phyloP scores from a whole-genome alignment of 306 rosid genomes.

The Rosa rugosa region DNA sequence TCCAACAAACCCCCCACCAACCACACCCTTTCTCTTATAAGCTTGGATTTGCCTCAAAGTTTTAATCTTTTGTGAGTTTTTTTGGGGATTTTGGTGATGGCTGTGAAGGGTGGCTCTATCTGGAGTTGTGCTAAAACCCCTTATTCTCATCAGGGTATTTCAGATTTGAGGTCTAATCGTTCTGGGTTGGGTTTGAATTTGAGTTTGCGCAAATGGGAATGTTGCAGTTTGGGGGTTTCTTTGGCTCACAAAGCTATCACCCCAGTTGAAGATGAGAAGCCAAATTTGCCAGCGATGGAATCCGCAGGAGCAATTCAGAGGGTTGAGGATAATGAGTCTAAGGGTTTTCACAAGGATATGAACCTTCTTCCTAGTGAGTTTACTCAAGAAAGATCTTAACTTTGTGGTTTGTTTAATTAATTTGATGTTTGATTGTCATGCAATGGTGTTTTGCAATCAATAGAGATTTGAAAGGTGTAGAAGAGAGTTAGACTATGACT shows the following conservation, averaged over 20 bases:
- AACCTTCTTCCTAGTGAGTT: conserved; percentile 80
- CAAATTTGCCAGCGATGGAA: conserved; percentile 28
- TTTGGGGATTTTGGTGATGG: conserved; percentile 42
- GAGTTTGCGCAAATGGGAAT: conserved; percentile 54
- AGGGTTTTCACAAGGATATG: conserved; percentile 56
- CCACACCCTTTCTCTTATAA: conserved; percentile 30
- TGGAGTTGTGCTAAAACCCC: conserved; percentile 38
- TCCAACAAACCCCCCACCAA: conserved; percentile 46
- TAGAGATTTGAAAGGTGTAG: conserved; percentile 12
- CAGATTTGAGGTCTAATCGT: conserved; percentile 33
- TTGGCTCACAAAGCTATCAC: conserved; percentile 58
- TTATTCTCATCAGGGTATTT: conserved; percentile 31
- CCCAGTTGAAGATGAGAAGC: conserved; percentile 71
- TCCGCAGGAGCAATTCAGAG: conserved; percentile 34
- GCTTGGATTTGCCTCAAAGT: conserved; percentile 24
- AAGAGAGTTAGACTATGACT: not conserved
- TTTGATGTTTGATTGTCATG: conserved; percentile 5
- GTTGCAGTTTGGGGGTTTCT: conserved; percentile 34
- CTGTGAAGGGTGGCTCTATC: conserved; percentile 43
- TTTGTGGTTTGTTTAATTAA: not conserved
- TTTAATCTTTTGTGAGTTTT: conserved; percentile 12
- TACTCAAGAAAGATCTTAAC: not conserved
- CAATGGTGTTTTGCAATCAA: not conserved
- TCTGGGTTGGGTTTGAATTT: conserved; percentile 33
- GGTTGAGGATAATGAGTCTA: conserved; percentile 35